These are phyloP conservation scores for Coccomyxa sp. DNA, from an alignment of 139 green algal genomes.

Conservation along the genomic window DNA sequence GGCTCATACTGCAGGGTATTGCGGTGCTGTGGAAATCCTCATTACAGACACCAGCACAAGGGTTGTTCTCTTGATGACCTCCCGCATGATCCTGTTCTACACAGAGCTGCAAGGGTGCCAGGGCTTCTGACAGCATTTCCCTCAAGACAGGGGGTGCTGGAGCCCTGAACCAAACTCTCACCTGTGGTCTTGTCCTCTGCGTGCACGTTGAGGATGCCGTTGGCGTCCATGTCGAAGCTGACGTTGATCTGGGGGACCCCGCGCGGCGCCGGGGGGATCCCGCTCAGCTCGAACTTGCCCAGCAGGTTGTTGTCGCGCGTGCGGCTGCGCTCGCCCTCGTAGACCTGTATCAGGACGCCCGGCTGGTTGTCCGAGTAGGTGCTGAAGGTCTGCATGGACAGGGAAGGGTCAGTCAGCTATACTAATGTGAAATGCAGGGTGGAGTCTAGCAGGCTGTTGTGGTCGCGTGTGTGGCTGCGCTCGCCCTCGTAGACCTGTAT, in stretches of 20 bases:
- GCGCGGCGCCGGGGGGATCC: conserved; percentile 89
- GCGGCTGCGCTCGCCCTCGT: conserved; percentile 82
- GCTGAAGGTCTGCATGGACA: too few species aligned
- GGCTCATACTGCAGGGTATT: too few species aligned
- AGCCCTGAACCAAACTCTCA: conserved; percentile 5
- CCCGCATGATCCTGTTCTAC: too few species aligned
- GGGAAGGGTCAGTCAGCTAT: too few species aligned
- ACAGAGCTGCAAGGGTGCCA: too few species aligned
- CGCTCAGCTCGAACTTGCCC: conserved; percentile 93
- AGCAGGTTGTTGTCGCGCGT: conserved; percentile 95
- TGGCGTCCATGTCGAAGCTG: conserved; percentile 93
- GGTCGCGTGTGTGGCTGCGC: conserved; percentile 79
- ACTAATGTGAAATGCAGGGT: too few species aligned
- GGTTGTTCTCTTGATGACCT: too few species aligned
- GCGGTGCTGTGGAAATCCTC: too few species aligned
- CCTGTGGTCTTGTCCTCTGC: conserved; percentile 90
- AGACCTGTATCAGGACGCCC: conserved; percentile 87
- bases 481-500: conserved; percentile 89
- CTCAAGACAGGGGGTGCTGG: too few species aligned
- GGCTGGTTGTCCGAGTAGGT: conserved; percentile 99
- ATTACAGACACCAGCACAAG: too few species aligned
- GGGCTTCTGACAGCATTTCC: too few species aligned
- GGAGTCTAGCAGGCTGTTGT: conserved; percentile 95
- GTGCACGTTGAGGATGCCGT: conserved; percentile 93
- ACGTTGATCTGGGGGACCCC: conserved; percentile 90